Conservation (phyloP, 768 basidiomycete genomes). For the Gautieria morchelliformis region DNA sequence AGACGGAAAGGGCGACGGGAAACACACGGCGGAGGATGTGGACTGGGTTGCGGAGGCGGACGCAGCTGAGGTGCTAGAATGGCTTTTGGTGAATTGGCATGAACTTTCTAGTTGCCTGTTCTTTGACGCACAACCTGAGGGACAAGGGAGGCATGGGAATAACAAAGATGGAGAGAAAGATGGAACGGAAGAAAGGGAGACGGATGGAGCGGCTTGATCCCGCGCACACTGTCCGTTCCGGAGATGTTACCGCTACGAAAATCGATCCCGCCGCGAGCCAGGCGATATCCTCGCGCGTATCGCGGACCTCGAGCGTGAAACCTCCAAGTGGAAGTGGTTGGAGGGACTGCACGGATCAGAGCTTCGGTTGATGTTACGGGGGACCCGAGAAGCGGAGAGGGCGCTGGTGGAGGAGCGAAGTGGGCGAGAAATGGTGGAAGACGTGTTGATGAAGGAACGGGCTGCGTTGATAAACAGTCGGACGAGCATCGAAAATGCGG, state of each 20-base stretch:
- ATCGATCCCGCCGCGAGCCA: background rate
- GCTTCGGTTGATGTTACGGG: too few species aligned
- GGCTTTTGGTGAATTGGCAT: background rate
- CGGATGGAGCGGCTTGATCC: background rate
- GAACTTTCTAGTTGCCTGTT: background rate
- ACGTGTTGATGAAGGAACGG: background rate
- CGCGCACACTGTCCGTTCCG: background rate
- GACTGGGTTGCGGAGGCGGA: conserved; percentile 41
- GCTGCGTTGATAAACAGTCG: background rate
- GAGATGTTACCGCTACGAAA: background rate
- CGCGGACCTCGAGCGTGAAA: background rate
- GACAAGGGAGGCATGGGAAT: background rate
- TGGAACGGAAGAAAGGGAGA: background rate
- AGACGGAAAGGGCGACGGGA: conserved; percentile 53
- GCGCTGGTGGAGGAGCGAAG: background rate
- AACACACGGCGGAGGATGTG: conserved; percentile 49
- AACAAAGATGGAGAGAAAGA: too few species aligned
- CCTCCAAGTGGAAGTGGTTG: background rate
- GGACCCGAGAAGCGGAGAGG: too few species aligned
- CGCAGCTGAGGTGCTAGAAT: conserved; percentile 23
- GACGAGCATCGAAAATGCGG: background rate
- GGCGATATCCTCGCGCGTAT: background rate
- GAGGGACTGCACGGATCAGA: too few species aligned
- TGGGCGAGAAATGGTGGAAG: background rate
- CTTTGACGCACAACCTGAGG: background rate